Percentiles rank a stretch among this genome's conserved stretches.
Evolutionary conservation across 371 early-diverging fungal genomes (phyloP).

Genomic region (Mortierella sp.): DNA sequence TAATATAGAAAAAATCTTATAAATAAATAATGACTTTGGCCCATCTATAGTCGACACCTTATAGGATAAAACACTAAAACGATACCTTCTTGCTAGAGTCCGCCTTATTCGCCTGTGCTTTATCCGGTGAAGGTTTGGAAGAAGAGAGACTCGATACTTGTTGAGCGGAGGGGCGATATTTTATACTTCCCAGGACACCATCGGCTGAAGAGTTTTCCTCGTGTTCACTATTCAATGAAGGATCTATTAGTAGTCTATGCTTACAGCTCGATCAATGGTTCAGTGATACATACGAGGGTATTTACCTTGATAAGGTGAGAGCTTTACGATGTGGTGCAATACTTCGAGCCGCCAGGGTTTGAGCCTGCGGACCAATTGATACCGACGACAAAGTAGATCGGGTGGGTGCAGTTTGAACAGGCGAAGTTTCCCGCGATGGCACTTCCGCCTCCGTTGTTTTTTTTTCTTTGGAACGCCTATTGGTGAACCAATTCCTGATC

Average conservation of each 20-base stretch:
- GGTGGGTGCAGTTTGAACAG: background rate
- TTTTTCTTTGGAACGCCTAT: background rate
- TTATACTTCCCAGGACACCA: constrained; percentile 27
- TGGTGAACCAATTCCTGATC: constrained; percentile 4
- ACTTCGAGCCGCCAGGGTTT: background rate
- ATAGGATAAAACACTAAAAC: background rate
- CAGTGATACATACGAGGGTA: background rate
- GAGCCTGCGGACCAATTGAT: background rate
- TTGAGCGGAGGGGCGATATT: constrained; percentile 15
- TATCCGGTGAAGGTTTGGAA: background rate
- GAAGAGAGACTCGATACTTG: background rate
- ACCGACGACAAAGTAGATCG: background rate
- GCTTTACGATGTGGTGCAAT: background rate
- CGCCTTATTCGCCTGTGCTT: background rate
- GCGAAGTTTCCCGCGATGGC: background rate
- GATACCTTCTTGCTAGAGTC: background rate
- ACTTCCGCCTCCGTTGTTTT: background rate
- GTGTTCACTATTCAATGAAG: background rate
- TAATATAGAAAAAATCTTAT: background rate
- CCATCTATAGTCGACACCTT: background rate
- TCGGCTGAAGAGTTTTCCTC: constrained; percentile 29
- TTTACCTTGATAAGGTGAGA: background rate
- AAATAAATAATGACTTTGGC: background rate
- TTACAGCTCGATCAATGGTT: background rate
- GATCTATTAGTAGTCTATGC: background rate